Evolutionary conservation across 257 asterid genomes (phyloP).

Genomic region (Jaltomata sinuosa): DNA sequence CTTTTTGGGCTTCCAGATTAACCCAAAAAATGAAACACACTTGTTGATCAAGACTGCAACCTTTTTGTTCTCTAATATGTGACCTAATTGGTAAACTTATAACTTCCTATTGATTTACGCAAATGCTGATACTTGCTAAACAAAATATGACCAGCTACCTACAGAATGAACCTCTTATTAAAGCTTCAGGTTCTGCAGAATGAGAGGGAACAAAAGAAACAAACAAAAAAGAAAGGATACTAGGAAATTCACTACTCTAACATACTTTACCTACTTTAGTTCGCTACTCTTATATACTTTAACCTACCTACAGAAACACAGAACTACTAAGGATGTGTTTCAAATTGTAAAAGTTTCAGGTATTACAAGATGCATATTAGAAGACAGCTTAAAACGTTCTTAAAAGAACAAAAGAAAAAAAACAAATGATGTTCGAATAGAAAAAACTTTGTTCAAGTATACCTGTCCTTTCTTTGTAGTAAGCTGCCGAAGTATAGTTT

Average conservation of each 20-base stretch:
- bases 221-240: not conserved
- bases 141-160: not conserved
- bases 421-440: not conserved
- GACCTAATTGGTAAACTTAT: no score
- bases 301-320: not conserved
- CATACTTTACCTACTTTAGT: not conserved
- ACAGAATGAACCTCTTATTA: not conserved
- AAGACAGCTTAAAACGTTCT: not conserved
- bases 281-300: not conserved
- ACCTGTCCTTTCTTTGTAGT: conserved; percentile 99
- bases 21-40: not conserved
- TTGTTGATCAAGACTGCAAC: not conserved
- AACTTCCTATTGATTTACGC: not conserved
- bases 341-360: not conserved
- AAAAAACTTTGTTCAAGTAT: not conserved
- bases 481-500: conserved; percentile 94
- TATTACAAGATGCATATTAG: not conserved
- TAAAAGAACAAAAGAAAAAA: not conserved
- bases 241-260: not conserved
- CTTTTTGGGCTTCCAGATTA: not conserved
- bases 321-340: not conserved
- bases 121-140: not conserved
- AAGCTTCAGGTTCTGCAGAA: not conserved
- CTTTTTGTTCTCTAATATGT: no score
- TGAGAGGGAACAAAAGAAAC: not conserved